These are phyloP conservation scores for Solanum habrochaites DNA, from an alignment of 257 asterid genomes.

Conservation along the genomic window DNA sequence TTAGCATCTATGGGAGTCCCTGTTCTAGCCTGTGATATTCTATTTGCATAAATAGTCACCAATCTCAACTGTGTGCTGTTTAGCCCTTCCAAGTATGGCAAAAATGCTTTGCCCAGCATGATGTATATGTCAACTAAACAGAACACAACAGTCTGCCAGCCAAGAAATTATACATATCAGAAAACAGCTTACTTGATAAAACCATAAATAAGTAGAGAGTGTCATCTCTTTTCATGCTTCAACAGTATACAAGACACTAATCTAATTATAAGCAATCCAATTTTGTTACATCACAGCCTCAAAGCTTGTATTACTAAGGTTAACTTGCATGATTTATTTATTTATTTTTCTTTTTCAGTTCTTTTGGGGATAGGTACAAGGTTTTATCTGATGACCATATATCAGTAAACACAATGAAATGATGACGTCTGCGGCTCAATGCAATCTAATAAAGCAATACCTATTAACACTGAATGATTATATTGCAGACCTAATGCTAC, in stretches of 20 bases:
- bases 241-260: not conserved
- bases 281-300: not conserved
- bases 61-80: constrained; percentile 79
- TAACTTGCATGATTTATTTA: not conserved
- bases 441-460: not conserved
- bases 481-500: not conserved
- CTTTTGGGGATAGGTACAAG: not conserved
- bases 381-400: not conserved
- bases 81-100: constrained; percentile 91
- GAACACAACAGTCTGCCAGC: constrained; percentile 89
- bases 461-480: not conserved
- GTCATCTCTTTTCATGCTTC: not conserved
- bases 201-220: not conserved
- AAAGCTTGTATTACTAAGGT: not conserved
- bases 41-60: constrained; percentile 92
- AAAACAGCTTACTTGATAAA: not conserved
- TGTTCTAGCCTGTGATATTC: constrained; percentile 96
- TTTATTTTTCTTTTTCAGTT: not conserved
- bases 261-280: not conserved
- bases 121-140: constrained; percentile 94
- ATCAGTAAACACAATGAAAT: not conserved
- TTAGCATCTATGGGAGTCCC: constrained; percentile 66
- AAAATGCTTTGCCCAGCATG: constrained; percentile 88
- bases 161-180: not conserved
- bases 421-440: not conserved